Base-by-base conservation (phyloP, 2,329 filamentous ascomycete genomes). In the Trichoderma sp. region DNA sequence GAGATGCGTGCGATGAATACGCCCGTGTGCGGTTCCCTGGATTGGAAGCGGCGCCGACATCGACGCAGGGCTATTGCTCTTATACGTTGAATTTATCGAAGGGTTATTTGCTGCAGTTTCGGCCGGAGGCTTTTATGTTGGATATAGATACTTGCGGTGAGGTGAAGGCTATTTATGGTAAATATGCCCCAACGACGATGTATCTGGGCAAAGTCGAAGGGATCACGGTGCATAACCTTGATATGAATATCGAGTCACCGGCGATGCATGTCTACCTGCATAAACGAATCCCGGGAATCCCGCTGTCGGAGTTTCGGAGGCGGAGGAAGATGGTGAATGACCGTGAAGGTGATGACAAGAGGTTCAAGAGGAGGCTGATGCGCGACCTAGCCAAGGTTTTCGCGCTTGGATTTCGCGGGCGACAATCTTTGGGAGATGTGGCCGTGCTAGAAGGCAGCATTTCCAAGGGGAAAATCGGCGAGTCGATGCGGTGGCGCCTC, bases 61-160 rank as follows among this genome's bases (percentile, higher is more conserved):
- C 76, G 7, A 76, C 76, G 5, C 84, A 86, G 70, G 84, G 84
- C 19, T 84, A 83, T 69, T 87, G 84, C 70, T 86, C 84, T 2
- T 81, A 85, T 70, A 86, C 84, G 0, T 69, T 86, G 7, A 74
- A 77, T 27, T 74, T 83, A 17, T 78, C 78, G 10, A 69, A 75
- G 5, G 72, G 78, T n/a, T 72, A 69, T 13, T 73, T 84, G 56
- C 70, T 86, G 5, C 84, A 87, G 72, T 85, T 86, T 69, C 80
- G 84, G 3, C 83, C 84, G 7, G 54, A 70, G 1, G 74, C 72
- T 3, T 81, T 84, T 71, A 75, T 71, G 39, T 74, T 86, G 9
- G 77, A 86, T 65, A 72, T 80, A 19, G 64, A 64, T 0, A 73
- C 82, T 15, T 76, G 79, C 13, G 67, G 68, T 2, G 74, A 78